Evolutionary conservation across 2,329 filamentous ascomycete species (phyloP).

Genomic region (Leptographium procerum): DNA sequence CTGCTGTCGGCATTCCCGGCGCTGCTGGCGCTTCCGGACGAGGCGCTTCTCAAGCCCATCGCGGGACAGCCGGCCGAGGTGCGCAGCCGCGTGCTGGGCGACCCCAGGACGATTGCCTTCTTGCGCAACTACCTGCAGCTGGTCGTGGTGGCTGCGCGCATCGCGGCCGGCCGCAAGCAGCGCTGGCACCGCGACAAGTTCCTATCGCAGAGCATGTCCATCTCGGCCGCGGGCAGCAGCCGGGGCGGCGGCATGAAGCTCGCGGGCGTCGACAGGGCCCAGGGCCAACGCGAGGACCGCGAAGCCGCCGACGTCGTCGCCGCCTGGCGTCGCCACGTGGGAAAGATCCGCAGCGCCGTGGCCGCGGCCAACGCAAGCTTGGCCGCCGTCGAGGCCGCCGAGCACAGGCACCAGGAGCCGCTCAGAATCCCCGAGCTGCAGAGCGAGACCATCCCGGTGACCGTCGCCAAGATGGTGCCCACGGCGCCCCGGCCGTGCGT

Average conservation of each 20-base stretch:
- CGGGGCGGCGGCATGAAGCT: constrained; percentile 83
- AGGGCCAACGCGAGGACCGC: constrained; percentile 72
- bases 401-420: constrained; percentile 14
- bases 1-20: constrained; percentile 66
- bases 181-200: constrained; percentile 87
- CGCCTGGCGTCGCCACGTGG: constrained; percentile 65
- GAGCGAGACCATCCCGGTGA: constrained; percentile 54
- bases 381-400: constrained; percentile 12
- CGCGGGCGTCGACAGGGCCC: constrained; percentile 70
- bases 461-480: constrained; percentile 59
- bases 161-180: constrained; percentile 73
- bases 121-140: constrained; percentile 53
- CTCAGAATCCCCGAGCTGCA: constrained; percentile 55
- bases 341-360: constrained; percentile 62
- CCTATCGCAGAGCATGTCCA: constrained; percentile 78
- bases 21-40: constrained; percentile 55
- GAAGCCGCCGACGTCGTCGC: constrained; percentile 69
- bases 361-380: constrained; percentile 46
- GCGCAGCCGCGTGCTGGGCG: constrained; percentile 52
- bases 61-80: constrained; percentile 44
- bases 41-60: constrained; percentile 54
- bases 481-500: constrained; percentile 67
- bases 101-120: constrained; percentile 50
- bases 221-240: constrained; percentile 52
- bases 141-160: constrained; percentile 58